A percentile compares a stretch with the other conserved stretches of the same genome.
Conservation (phyloP, 106 monocot genomes). For the Apostasia shenzhenica region DNA sequence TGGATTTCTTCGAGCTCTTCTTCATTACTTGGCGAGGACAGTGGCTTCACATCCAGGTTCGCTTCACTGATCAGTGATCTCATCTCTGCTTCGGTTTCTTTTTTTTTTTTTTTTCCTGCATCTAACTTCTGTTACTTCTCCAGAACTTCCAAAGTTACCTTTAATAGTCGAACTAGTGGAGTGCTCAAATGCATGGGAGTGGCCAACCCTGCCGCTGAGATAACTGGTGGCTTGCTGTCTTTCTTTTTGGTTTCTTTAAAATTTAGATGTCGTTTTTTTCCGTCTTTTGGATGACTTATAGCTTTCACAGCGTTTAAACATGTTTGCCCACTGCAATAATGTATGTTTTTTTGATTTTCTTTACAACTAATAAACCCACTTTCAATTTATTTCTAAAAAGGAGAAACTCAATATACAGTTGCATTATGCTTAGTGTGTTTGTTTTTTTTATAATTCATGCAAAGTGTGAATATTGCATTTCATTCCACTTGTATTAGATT, state of each 20-base stretch:
- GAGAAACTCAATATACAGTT: no score
- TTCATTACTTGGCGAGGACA: background rate
- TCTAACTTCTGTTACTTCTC: background rate
- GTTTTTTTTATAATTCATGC: no score
- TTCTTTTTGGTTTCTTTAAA: background rate
- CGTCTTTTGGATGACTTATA: no score
- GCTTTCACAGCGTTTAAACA: no score
- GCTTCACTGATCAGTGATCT: background rate
- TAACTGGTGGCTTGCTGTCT: background rate
- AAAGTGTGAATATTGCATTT: no score
- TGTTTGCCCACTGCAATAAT: no score
- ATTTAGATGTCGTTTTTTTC: no score
- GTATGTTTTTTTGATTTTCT: no score
- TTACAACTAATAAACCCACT: no score
- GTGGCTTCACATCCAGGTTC: background rate
- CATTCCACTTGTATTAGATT: no score
- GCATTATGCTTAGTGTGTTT: no score
- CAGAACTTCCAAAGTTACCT: background rate
- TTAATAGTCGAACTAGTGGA: background rate
- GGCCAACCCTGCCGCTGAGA: background rate
- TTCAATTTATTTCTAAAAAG: no score
- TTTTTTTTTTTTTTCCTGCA: background rate
- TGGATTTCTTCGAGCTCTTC: background rate
- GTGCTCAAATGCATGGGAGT: background rate
- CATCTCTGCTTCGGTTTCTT: background rate